Conservation (phyloP, 2,329 filamentous ascomycete genomes). For the Rhynchosporium agropyri region DNA sequence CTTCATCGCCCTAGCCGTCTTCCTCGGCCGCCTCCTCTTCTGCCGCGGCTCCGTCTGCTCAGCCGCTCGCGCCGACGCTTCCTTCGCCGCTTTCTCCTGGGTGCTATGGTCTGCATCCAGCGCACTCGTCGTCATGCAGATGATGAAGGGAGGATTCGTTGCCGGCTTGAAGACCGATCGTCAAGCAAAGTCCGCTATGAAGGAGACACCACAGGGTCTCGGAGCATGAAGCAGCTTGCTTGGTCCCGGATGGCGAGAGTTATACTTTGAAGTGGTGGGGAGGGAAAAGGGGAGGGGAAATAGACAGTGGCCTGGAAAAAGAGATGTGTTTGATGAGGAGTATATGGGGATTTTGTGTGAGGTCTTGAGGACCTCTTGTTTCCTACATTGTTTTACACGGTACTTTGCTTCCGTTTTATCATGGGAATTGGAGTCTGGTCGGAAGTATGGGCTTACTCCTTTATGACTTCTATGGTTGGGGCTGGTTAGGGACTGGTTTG, state of each 20-base stretch:
- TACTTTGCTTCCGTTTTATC: background rate
- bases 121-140: constrained; percentile 50
- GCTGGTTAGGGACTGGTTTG: background rate
- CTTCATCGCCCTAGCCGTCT: constrained; percentile 60
- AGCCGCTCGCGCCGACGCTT: constrained; percentile 56
- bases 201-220: constrained; percentile 33
- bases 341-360: constrained; percentile 25
- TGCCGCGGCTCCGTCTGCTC: constrained; percentile 61
- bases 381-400: background rate
- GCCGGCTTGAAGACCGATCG: constrained; percentile 37
- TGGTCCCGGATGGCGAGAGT: background rate
- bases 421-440: background rate
- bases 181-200: constrained; percentile 36
- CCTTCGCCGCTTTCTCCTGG: constrained; percentile 57
- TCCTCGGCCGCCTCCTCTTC: constrained; percentile 57
- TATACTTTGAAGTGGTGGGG: constrained; percentile 10
- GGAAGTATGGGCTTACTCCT: background rate
- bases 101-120: constrained; percentile 55
- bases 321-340: constrained; percentile 22
- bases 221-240: constrained; percentile 25
- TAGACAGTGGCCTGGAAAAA: constrained; percentile 19
- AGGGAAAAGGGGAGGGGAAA: background rate
- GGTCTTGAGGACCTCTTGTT: constrained; percentile 22
- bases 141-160: constrained; percentile 50
- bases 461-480: constrained; percentile 10